Evolutionary conservation across 1,284 basidiomycete species (phyloP).

Genomic region (Heterobasidion irregulare): DNA sequence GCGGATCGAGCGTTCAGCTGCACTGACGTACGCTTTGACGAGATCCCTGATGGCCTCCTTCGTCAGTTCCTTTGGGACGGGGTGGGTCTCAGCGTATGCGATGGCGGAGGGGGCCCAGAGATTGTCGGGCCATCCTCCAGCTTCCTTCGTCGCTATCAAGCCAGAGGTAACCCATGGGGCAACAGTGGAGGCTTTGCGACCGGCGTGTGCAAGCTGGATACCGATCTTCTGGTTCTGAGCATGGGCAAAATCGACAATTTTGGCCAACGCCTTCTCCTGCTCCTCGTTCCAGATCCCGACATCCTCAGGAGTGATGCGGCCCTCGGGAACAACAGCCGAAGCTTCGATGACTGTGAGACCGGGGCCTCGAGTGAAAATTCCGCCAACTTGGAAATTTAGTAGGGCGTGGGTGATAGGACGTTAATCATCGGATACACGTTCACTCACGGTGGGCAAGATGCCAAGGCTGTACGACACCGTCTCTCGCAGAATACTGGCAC

Average conservation of each 20-base stretch:
- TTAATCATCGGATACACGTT: too few species aligned
- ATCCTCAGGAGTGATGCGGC: conserved; percentile 67
- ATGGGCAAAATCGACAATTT: conserved; percentile 63
- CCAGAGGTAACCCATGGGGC: conserved; percentile 48
- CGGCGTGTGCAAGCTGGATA: conserved; percentile 74
- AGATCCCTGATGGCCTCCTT: conserved; percentile 37
- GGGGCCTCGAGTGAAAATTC: conserved; percentile 47
- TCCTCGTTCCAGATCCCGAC: conserved; percentile 66
- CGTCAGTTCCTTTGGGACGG: conserved; percentile 45
- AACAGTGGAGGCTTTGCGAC: conserved; percentile 61
- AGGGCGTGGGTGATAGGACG: not conserved
- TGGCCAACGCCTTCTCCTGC: conserved; percentile 57
- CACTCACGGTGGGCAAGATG: conserved; percentile 63
- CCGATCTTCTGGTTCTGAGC: conserved; percentile 56
- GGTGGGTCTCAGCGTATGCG: conserved; percentile 9
- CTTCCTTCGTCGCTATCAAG: conserved; percentile 27
- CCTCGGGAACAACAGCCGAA: conserved; percentile 68
- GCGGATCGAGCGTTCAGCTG: conserved; percentile 34
- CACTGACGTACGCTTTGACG: conserved; percentile 37
- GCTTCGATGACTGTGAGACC: conserved; percentile 61
- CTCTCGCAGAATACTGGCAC: conserved; percentile 66
- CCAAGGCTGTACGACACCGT: conserved; percentile 65
- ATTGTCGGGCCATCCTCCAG: conserved; percentile 58
- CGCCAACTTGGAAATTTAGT: conserved; percentile 22
- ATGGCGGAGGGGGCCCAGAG: conserved; percentile 16